Evolutionary conservation across 306 rosid genomes (phyloP).

Genomic region (Fagus sylvatica): DNA sequence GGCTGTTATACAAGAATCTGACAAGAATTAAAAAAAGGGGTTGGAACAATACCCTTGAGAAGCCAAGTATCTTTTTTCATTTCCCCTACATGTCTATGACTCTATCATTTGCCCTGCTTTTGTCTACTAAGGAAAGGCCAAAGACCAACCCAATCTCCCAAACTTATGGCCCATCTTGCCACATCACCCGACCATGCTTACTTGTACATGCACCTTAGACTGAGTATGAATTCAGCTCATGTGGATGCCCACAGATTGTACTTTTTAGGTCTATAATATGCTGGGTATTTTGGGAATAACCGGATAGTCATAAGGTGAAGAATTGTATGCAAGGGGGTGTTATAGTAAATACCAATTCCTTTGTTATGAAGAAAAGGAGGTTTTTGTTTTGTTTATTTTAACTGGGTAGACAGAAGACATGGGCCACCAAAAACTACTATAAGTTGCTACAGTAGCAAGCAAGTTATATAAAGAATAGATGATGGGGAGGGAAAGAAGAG

Average conservation of each 20-base stretch:
- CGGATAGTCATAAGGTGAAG: neutral
- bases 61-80: constrained; percentile 75
- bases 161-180: constrained; percentile 44
- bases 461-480: constrained; percentile 58
- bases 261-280: neutral
- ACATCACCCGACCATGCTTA: constrained; percentile 35
- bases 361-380: constrained; percentile 64
- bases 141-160: constrained; percentile 17
- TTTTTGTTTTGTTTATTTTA: constrained; percentile 36
- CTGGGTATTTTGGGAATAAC: neutral
- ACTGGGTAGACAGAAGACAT: constrained; percentile 32
- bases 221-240: constrained; percentile 16
- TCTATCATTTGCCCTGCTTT: constrained; percentile 56
- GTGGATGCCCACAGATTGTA: neutral
- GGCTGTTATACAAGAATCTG: constrained; percentile 90
- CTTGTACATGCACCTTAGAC: constrained; percentile 18
- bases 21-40: constrained; percentile 66
- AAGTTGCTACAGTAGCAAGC: constrained; percentile 47
- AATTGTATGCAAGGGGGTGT: constrained; percentile 21
- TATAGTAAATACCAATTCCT: constrained; percentile 53
- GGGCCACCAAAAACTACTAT: constrained; percentile 36
- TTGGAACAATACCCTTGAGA: constrained; percentile 73
- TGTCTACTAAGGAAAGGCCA: constrained; percentile 49
- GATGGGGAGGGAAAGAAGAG: constrained; percentile 1
- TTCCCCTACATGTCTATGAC: constrained; percentile 27